Evolutionary conservation across 768 basidiomycete species (phyloP).

Genomic region (Leccinum aurantiacum): DNA sequence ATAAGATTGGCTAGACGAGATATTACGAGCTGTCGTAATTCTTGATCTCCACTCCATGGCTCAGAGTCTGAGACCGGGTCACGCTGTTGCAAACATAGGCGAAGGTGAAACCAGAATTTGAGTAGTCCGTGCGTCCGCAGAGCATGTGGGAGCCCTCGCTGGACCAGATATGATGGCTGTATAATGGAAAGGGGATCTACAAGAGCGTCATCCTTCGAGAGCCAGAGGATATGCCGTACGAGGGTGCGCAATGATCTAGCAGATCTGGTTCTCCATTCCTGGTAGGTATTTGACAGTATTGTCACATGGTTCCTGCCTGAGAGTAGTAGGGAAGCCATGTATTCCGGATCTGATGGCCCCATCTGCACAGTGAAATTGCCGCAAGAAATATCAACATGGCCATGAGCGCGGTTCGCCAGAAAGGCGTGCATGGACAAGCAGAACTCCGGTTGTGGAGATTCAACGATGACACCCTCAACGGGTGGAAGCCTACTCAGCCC

Average conservation of each 20-base stretch:
- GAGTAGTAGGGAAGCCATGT: conserved; percentile 18
- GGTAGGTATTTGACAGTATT: conserved; percentile 21
- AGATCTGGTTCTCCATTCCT: conserved; percentile 32
- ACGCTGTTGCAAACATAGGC: conserved; percentile 50
- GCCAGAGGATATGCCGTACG: conserved; percentile 49
- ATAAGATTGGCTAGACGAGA: conserved; percentile 37
- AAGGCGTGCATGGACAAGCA: conserved; percentile 19
- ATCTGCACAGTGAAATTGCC: conserved; percentile 26
- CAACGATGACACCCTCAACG: neutral
- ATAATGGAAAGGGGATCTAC: conserved; percentile 80
- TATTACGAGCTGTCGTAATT: conserved; percentile 38
- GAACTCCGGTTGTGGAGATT: conserved; percentile 20
- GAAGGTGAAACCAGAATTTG: conserved; percentile 77
- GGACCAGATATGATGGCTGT: conserved; percentile 82
- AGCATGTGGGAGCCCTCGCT: conserved; percentile 64
- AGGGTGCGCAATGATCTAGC: conserved; percentile 36
- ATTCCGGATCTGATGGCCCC: conserved; percentile 33
- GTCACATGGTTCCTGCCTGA: conserved; percentile 11
- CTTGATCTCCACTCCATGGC: conserved; percentile 25
- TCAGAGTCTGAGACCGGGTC: conserved; percentile 25
- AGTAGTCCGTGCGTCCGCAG: conserved; percentile 71
- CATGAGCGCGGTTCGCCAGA: conserved; percentile 16
- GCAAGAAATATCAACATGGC: conserved; percentile 20
- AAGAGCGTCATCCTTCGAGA: conserved; percentile 47
- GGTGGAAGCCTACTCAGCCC: conserved; percentile 12